Evolutionary conservation across 2,329 filamentous ascomycete species (phyloP), one percentile per base, ranked within the genome.

Genomic region (Magnaporthiopsis rhizophila): DNA sequence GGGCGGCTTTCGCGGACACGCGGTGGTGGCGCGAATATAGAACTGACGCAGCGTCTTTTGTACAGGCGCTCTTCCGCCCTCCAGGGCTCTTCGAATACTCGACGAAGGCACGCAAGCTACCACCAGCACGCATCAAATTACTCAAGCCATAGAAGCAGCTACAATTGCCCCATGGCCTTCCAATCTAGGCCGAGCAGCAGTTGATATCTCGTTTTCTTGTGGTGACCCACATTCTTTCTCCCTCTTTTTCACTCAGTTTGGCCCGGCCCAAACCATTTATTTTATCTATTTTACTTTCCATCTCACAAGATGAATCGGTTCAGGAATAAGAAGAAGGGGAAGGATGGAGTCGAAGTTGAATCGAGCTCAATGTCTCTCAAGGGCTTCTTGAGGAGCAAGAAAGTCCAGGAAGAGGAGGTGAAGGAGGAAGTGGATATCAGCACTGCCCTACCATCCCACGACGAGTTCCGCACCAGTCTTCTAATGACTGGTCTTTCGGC

Each of bases 401-500:
- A 85, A 72, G 71, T 77, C 0, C 78, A 76, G 12, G 82, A 83
- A 26, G 82, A 81, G 59, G 85, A 87, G 69, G 77, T 79, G 59
- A 89, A 88, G 72, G 81, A 79, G 65, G 84, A 91, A 67, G 76
- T 97, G 60, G 89, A 98, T 71, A 79, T 98, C 15, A 75, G 86
- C 3, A 80, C 80, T 15, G 93, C 87, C 0, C 80, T 99, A 2
- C 95, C 95, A 1, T 83, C 92, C 0, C 88, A 80, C 60, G 92
- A 98, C 75, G 89, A 98, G 72, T 98, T 99, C 76, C 87, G 95
- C 65, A 99, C 95, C 3, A 98, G 95, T 80, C 79, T 99, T 65
- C 81, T 99, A 67, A 96, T 99, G 94, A 93, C 92, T 0, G 94
- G 93, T 58, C 83, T 99, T 5, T 98, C 94, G 0, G 92, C 93